phyloP scores from a whole-genome alignment of 306 rosid genomes.

The Pachyrhizus erosus region DNA sequence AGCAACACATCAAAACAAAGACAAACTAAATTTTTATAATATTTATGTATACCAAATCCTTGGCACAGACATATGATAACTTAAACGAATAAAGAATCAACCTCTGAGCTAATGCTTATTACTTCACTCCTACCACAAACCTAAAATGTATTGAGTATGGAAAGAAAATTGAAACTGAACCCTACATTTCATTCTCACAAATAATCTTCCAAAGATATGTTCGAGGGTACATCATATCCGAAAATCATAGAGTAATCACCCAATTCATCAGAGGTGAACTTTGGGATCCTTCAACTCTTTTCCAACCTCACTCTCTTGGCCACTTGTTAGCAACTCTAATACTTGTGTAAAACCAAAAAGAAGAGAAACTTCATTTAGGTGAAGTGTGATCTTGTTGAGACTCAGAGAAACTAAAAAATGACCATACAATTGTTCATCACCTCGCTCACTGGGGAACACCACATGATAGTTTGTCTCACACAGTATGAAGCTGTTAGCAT shows the following conservation, averaged over 20 bases:
- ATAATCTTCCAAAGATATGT: constrained; percentile 66
- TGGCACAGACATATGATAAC: constrained; percentile 15
- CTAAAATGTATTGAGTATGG: background rate
- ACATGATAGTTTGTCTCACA: constrained; percentile 71
- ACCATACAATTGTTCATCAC: constrained; percentile 40
- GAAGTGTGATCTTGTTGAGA: background rate
- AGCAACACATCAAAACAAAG: background rate
- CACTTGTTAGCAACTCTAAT: constrained; percentile 69
- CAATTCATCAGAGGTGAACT: constrained; percentile 74
- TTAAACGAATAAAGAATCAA: constrained; percentile 33
- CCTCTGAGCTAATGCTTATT: constrained; percentile 28
- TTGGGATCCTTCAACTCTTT: constrained; percentile 77
- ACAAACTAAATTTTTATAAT: background rate
- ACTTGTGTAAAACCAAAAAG: constrained; percentile 49
- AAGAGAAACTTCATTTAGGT: background rate
- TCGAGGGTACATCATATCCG: constrained; percentile 77
- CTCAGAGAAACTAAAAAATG: background rate
- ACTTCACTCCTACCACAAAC: constrained; percentile 22
- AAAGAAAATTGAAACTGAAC: background rate
- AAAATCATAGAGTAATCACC: constrained; percentile 90
- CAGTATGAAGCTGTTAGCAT: constrained; percentile 85
- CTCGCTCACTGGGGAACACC: constrained; percentile 90
- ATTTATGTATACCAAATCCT: background rate
- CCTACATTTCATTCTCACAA: constrained; percentile 40
- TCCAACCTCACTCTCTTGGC: constrained; percentile 61